These are phyloP conservation scores for Colletotrichum limetticola DNA, from an alignment of 2,329 filamentous ascomycete genomes.

Conservation along the genomic window DNA sequence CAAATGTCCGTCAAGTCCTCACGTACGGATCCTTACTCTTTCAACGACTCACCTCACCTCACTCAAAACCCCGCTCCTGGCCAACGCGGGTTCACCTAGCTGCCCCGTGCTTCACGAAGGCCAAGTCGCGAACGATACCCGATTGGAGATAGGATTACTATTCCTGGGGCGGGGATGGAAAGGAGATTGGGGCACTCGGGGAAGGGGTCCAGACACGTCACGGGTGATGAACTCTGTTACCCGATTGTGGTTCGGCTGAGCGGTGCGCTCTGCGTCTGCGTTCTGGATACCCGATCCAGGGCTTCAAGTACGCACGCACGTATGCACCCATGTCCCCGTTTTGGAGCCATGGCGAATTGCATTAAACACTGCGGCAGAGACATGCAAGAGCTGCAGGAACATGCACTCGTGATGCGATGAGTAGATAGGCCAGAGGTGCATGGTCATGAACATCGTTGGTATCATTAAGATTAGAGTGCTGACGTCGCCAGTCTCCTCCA, in stretches of 20 bases:
- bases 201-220: not conserved
- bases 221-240: not conserved
- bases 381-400: not conserved
- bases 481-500: not conserved
- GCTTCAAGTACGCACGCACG: not conserved
- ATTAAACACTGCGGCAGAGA: too few relatives aligned
- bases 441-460: conserved; percentile 23
- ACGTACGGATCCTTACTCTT: too few relatives aligned
- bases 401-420: not conserved
- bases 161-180: not conserved
- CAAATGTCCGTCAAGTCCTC: too few relatives aligned
- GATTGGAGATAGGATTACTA: too few relatives aligned
- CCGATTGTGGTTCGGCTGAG: not conserved
- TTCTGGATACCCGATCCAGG: not conserved
- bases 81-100: not conserved
- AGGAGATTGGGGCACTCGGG: not conserved
- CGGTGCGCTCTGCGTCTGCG: not conserved
- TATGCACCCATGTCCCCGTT: too few relatives aligned
- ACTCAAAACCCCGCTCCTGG: too few relatives aligned
- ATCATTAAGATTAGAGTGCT: conserved; percentile 27
- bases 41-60: not conserved
- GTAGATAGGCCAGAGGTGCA: too few relatives aligned
- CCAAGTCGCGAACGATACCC: conserved; percentile 14
- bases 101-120: not conserved
- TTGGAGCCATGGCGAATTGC: not conserved